Conservation (phyloP, 1,284 basidiomycete species). For the Kalmanozyma brasiliensis region DNA sequence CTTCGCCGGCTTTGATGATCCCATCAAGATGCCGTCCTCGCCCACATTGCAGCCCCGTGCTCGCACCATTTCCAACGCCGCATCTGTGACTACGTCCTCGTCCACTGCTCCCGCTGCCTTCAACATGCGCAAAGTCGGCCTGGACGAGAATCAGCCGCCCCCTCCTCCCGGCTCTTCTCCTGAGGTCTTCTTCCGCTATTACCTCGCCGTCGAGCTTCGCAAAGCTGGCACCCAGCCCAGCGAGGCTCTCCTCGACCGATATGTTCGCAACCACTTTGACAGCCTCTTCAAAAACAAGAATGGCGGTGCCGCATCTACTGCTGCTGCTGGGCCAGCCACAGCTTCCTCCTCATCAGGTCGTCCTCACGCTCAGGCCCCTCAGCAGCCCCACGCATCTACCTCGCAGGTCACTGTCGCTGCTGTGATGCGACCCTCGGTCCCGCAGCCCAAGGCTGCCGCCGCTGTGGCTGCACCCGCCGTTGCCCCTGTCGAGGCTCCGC, state of each 20-base stretch:
- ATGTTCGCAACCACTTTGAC: constrained; percentile 63
- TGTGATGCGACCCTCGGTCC: constrained; percentile 22
- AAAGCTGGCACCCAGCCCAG: constrained; percentile 59
- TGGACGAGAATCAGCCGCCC: constrained; percentile 53
- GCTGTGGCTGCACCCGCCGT: neutral
- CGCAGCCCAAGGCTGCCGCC: constrained; percentile 19
- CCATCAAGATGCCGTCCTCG: constrained; percentile 51
- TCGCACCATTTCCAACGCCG: constrained; percentile 23
- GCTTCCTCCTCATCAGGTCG: constrained; percentile 4
- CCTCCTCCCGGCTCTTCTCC: constrained; percentile 52
- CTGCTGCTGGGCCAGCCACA: constrained; percentile 1
- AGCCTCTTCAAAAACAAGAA: constrained; percentile 52
- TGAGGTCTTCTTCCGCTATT: constrained; percentile 58
- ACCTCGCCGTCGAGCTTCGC: constrained; percentile 60
- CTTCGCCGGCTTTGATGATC: constrained; percentile 47
- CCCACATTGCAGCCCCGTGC: constrained; percentile 32
- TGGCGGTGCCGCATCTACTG: neutral
- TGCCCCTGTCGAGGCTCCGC: neutral
- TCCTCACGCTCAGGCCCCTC: neutral
- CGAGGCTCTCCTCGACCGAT: constrained; percentile 57
- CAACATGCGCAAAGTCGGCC: constrained; percentile 53
- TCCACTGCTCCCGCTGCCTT: constrained; percentile 16
- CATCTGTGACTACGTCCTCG: neutral
- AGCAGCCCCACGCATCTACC: constrained; percentile 21
- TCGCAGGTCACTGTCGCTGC: constrained; percentile 41